phyloP scores from a whole-genome alignment of 2,329 filamentous ascomycete genomes.

The Pleomassaria siparia region DNA sequence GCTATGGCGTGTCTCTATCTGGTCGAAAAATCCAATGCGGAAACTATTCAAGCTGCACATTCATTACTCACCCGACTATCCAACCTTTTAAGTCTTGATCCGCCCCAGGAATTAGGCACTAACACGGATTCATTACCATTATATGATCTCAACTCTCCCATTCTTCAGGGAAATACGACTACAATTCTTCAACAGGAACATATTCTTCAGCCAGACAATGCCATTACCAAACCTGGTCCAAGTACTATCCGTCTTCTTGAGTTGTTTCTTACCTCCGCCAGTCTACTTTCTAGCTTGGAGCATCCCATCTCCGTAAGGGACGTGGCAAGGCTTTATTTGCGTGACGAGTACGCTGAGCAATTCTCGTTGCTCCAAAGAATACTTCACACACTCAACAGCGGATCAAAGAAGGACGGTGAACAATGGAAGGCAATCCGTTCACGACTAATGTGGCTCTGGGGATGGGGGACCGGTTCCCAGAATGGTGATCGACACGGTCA shows the following conservation, averaged over 20 bases:
- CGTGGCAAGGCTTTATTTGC: slow-evolving; percentile 62
- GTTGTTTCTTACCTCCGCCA: slow-evolving; percentile 58
- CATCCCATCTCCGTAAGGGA: slow-evolving; percentile 45
- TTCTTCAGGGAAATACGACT: slow-evolving; percentile 33
- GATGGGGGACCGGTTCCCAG: slow-evolving; percentile 62
- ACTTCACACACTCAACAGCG: slow-evolving; percentile 56
- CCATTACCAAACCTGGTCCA: slow-evolving; percentile 63
- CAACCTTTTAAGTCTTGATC: slow-evolving; percentile 61
- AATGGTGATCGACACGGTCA: slow-evolving; percentile 42
- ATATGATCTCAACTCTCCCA: slow-evolving; percentile 40
- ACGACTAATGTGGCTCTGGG: slow-evolving; percentile 71
- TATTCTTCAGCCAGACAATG: slow-evolving; percentile 62
- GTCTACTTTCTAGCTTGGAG: slow-evolving; percentile 46
- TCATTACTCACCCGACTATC: slow-evolving; percentile 62
- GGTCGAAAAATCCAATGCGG: slow-evolving; percentile 60
- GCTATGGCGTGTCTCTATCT: slow-evolving; percentile 69
- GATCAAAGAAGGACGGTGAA: slow-evolving; percentile 62
- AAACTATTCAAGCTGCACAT: slow-evolving; percentile 63
- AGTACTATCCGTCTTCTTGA: slow-evolving; percentile 62
- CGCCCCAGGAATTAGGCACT: slow-evolving; percentile 51
- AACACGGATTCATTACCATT: slow-evolving; percentile 46
- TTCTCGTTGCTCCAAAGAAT: slow-evolving; percentile 60
- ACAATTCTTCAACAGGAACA: slow-evolving; percentile 44
- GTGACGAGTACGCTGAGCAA: slow-evolving; percentile 66
- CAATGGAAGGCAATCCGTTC: slow-evolving; percentile 54